Evolutionary conservation across 768 basidiomycete species (phyloP).

Genomic region (Multifurca ochricompacta): DNA sequence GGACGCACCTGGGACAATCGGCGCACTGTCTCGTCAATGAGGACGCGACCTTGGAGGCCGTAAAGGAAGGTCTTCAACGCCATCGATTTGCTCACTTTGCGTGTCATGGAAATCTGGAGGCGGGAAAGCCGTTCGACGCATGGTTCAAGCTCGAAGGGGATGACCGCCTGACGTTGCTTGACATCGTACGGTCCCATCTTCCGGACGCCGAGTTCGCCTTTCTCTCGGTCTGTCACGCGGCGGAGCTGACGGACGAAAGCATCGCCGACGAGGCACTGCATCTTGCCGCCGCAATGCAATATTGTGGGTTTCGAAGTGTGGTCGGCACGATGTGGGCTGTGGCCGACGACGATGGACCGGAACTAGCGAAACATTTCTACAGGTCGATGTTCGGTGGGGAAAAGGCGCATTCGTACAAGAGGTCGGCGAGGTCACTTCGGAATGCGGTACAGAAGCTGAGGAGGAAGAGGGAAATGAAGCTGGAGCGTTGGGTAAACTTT

Average conservation of each 20-base stretch:
- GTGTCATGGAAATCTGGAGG: background rate
- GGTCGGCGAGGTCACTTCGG: background rate
- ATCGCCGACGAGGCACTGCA: too few species aligned
- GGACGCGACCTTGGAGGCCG: background rate
- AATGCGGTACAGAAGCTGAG: background rate
- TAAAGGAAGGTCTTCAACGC: background rate
- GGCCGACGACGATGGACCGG: conserved; percentile 5
- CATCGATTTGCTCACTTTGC: background rate
- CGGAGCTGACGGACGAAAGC: too few species aligned
- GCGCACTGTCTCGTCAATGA: background rate
- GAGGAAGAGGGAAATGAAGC: background rate
- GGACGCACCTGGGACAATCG: background rate
- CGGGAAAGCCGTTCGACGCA: background rate
- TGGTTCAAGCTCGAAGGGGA: background rate
- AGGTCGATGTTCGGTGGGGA: background rate
- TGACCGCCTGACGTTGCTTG: too few species aligned
- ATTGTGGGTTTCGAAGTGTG: too few species aligned
- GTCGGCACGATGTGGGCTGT: conserved; percentile 17
- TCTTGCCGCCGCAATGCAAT: too few species aligned
- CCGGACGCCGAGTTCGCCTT: too few species aligned
- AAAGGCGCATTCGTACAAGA: background rate
- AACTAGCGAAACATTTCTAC: conserved; percentile 7
- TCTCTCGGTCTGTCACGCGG: too few species aligned
- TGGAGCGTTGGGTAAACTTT: conserved; percentile 10
- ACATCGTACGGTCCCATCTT: too few species aligned